Base-by-base conservation (phyloP, 805 yeast genomes). In the Wickerhamomyces chambardii region DNA sequence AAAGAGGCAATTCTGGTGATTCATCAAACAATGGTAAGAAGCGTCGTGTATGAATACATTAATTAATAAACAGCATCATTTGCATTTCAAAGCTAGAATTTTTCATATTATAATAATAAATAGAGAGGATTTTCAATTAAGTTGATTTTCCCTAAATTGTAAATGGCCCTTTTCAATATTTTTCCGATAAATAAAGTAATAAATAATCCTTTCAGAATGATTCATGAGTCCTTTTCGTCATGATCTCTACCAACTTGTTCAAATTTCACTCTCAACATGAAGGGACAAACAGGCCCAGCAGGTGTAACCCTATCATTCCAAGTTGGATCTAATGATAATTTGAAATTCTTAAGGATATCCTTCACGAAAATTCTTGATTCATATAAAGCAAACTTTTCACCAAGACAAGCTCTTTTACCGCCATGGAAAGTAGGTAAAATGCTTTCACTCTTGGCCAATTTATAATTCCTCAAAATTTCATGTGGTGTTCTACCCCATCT, bases 231-330 rank as follows among this genome's bases (percentile, higher is more conserved):
- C n/a, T n/a, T n/a, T n/a, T n/a, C n/a, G n/a, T n/a, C n/a, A n/a
- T 19, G 22, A 8, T 19, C 22, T 8, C 10, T 19, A 10, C 10
- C 12, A 12, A 24, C 2, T n/a, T 24, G 36, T 26, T 42, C 31
- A 30, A 59, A 50, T 9, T 37, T 34, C 16, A 64, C 35, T 31
- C 50, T 48, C 22, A 73, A 47, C 40, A 53, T 53, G 9, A 58
- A 38, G 0, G 82, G 81, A 38, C 70, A 59, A 16, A 75, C 55
- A 2, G 81, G 81, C 0, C 82, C 82, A 3, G 75, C 76, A 2
- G 77, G 70, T 4, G 81, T 74, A 34, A 74, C 35, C 43, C 50
- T 61, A 14, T 70, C 75, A 4, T 45, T 40, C 80, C 80, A 74
- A 3, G 41, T 42, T 0, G 66, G 58, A 27, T 65, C 67, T 29